Evolutionary conservation across 805 yeast species (phyloP).

Genomic region (Blastobotrys chiropterorum): DNA sequence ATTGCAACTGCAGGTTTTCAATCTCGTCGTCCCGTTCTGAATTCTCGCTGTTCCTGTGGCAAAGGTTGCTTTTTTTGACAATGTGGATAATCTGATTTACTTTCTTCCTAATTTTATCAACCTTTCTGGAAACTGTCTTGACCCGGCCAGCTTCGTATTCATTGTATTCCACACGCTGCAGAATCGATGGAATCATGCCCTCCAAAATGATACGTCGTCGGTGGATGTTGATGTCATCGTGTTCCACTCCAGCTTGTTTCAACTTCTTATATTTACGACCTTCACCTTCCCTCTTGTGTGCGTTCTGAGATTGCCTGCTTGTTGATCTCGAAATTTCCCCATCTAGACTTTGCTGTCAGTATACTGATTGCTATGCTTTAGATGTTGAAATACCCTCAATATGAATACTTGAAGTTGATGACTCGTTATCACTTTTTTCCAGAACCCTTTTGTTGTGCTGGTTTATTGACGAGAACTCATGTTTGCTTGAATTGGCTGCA

Average conservation of each 20-base stretch:
- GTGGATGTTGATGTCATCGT: not conserved
- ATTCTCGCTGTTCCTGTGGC: too few species aligned
- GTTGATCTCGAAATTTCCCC: not conserved
- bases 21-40: too few species aligned
- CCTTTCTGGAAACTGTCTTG: not conserved
- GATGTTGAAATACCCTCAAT: not conserved
- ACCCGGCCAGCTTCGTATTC: not conserved
- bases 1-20: not conserved
- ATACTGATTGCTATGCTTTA: not conserved
- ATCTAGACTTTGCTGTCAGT: not conserved
- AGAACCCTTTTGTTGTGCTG: too few species aligned
- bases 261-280: not conserved
- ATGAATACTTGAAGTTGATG: not conserved
- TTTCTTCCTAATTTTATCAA: not conserved
- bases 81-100: not conserved
- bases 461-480: too few species aligned
- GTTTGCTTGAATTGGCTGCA: not conserved
- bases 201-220: not conserved
- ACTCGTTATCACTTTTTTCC: not conserved
- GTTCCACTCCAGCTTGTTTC: not conserved
- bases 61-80: not conserved
- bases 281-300: not conserved
- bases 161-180: not conserved
- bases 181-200: not conserved
- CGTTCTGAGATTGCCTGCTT: not conserved